A percentile compares a stretch with the other conserved stretches of the same genome.
Conservation (phyloP, 305 asterid genomes). For the Striga hermonthica region DNA sequence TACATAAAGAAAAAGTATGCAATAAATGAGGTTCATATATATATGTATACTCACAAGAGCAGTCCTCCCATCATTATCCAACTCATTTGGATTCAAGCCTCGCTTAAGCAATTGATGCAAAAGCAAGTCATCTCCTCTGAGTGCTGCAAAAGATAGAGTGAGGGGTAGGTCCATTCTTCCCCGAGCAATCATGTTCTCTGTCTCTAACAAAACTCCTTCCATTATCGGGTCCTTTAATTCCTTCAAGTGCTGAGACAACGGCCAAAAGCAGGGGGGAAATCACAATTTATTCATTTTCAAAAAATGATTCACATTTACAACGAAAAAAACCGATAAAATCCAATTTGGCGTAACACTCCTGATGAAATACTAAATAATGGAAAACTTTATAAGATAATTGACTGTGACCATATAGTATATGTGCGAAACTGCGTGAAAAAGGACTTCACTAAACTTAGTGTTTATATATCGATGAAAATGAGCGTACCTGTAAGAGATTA, state of each 20-base stretch:
- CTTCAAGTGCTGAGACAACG: conserved; percentile 61
- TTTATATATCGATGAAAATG: not conserved
- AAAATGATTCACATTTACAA: not conserved
- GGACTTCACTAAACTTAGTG: not conserved
- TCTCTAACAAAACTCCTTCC: conserved; percentile 79
- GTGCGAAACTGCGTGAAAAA: not conserved
- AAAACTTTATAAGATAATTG: too few species aligned
- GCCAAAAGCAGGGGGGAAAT: not conserved
- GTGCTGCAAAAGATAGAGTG: conserved; percentile 81
- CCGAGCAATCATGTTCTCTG: conserved; percentile 86
- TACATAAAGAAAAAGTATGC: not conserved
- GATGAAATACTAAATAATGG: too few species aligned
- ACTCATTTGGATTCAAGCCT: conserved; percentile 88
- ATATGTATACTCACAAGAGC: conserved; percentile 55
- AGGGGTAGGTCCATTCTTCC: conserved; percentile 95
- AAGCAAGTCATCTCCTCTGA: conserved; percentile 76
- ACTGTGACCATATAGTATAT: too few species aligned
- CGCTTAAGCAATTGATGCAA: conserved; percentile 79
- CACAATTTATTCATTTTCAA: conserved; percentile 8
- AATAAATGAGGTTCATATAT: not conserved
- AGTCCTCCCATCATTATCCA: conserved; percentile 77
- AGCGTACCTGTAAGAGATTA: conserved; percentile 76
- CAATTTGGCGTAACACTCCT: too few species aligned
- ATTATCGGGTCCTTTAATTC: conserved; percentile 74
- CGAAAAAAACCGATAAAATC: too few species aligned